phyloP scores from a whole-genome alignment of 495 filamentous ascomycete genomes.

The Jackrogersella minutella region DNA sequence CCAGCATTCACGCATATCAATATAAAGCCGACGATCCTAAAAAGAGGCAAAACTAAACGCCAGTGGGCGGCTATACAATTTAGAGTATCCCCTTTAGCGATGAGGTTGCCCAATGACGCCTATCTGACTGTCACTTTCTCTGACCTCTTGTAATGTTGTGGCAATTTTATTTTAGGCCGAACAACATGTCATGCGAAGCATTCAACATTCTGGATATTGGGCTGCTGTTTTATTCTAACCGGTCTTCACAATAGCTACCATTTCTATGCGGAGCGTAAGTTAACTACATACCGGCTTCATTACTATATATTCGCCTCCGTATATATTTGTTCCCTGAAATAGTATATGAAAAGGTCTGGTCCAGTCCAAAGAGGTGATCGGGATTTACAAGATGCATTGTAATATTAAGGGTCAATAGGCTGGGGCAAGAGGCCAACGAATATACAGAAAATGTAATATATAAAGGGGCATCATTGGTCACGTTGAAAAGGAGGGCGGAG shows the following conservation, averaged over 20 bases:
- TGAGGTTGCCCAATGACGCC: neutral
- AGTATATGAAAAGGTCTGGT: conserved; percentile 18
- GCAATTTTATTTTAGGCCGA: conserved; percentile 5
- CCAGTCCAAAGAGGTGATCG: conserved; percentile 30
- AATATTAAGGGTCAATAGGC: conserved; percentile 21
- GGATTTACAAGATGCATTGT: conserved; percentile 20
- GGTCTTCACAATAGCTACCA: neutral
- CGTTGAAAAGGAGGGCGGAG: neutral
- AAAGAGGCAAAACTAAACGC: neutral
- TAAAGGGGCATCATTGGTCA: conserved; percentile 7
- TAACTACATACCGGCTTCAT: conserved; percentile 6
- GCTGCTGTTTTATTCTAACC: conserved; percentile 25
- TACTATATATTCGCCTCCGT: conserved; percentile 5
- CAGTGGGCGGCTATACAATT: neutral
- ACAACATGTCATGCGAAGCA: neutral
- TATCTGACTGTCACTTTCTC: neutral
- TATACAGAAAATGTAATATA: conserved; percentile 4
- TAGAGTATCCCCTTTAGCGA: neutral
- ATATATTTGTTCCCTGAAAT: neutral
- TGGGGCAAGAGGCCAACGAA: neutral
- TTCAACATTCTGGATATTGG: conserved; percentile 33
- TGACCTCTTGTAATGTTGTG: conserved; percentile 8
- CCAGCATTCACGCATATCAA: neutral
- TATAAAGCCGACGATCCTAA: neutral
- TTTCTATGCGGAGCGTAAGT: neutral